Conservation (phyloP, 257 asterid species). For the Solanum ossicruentum region DNA sequence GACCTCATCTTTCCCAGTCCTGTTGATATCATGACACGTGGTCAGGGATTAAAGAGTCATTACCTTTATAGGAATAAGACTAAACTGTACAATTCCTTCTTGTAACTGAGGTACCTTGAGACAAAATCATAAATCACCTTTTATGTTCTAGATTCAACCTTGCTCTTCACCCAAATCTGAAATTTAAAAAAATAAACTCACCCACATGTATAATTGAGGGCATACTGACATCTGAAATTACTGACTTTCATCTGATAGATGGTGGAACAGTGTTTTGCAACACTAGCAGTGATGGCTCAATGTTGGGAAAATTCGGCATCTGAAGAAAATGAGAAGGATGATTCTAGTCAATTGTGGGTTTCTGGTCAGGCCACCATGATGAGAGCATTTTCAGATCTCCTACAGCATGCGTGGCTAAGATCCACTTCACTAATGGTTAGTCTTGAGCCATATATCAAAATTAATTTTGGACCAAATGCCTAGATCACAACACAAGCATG, state of each 20-base stretch:
- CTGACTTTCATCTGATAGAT: conserved; percentile 7
- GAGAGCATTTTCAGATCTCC: conserved; percentile 24
- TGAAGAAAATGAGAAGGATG: conserved; percentile 14
- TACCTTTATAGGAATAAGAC: neutral
- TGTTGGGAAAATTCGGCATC: conserved; percentile 22
- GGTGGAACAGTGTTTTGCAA: conserved; percentile 27
- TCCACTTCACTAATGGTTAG: conserved; percentile 17
- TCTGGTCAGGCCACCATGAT: conserved; percentile 10
- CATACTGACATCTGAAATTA: neutral
- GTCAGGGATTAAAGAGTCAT: neutral
- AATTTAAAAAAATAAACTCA: neutral
- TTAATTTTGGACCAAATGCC: neutral
- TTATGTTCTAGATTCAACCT: neutral
- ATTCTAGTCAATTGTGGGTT: conserved; percentile 9
- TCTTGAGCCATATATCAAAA: neutral
- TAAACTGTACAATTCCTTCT: neutral
- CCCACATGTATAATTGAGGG: neutral
- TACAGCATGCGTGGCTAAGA: conserved; percentile 24
- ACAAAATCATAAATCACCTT: neutral
- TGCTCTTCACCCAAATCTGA: neutral
- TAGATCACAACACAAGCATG: neutral
- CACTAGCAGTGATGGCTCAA: conserved; percentile 27
- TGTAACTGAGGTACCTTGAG: neutral
- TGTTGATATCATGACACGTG: neutral
- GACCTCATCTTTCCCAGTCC: neutral